Evolutionary conservation across 2,329 filamentous ascomycete species (phyloP), one percentile per base, ranked within the genome.

Genomic region (Xylaria sp.): DNA sequence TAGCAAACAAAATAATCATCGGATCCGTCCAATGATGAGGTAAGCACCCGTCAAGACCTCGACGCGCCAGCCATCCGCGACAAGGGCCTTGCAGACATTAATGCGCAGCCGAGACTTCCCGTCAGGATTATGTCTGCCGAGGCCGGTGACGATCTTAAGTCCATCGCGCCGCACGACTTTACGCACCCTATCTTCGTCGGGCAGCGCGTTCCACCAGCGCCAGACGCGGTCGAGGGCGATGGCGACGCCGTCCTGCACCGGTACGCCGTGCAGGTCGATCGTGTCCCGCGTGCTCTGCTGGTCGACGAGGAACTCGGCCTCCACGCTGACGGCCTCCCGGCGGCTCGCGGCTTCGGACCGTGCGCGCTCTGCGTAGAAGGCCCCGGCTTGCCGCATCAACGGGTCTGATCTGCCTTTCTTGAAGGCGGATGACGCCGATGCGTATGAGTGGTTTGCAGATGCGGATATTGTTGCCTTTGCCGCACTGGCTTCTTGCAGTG

Each of bases 261-360:
- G 89, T 5, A 97, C 89, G 6, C 93, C 93, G 78, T 98, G 95
- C 31, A 98, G 83, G 79, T 98, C 95, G 7, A 97, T 83, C 23
- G 85, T 82, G 0, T 80, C 83, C 1, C 78, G 68, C 0, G 84
- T 85, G 59, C 92, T 94, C 76, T 94, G 91, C 10, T 81, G 77
- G 11, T 89, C 85, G 0, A 95, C 94, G 3, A 91, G 84, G 0
- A 86, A 80, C 74, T 96, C 91, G 1, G 93, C 93, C 0, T 89
- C 89, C 0, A 84, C 83, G n/a, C 89, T 89, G 20, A 84, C 83
- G n/a, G 89, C 86, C 20, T 82, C 82, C 69, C 87, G 86, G 2
- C 89, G 87, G 51, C 83, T 83, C 13, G 83, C 85, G 4, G 87
- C 83, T 66, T 89, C 86, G 56, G 93, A 89, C 26, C 90, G 89